Evolutionary conservation across 2,329 filamentous ascomycete genomes (phyloP).

Genomic region (Boeremia lycopersici): DNA sequence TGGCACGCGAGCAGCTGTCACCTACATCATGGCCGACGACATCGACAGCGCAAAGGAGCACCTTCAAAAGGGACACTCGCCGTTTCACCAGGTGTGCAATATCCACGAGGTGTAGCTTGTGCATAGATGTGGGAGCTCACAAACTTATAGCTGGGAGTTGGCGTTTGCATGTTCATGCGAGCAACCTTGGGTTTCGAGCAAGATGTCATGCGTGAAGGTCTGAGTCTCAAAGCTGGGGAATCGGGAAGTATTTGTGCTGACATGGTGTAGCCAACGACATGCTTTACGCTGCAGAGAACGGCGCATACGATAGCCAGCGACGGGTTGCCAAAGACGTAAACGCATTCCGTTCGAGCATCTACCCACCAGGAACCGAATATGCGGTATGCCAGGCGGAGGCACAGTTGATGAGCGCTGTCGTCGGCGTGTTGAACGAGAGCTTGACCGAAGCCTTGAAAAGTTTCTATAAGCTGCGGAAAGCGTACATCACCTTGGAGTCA

Average conservation of each 20-base stretch:
- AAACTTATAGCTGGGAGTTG: conserved; percentile 68
- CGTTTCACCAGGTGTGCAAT: conserved; percentile 74
- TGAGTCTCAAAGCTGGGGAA: conserved; percentile 6
- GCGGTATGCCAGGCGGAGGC: conserved; percentile 82
- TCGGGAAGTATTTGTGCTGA: conserved; percentile 9
- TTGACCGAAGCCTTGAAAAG: conserved; percentile 88
- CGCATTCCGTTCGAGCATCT: conserved; percentile 67
- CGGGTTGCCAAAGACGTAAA: conserved; percentile 70
- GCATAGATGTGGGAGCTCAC: conserved; percentile 23
- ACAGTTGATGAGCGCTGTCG: conserved; percentile 86
- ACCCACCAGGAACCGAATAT: conserved; percentile 85
- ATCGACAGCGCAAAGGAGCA: conserved; percentile 80
- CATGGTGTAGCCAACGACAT: conserved; percentile 65
- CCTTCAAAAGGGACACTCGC: conserved; percentile 73
- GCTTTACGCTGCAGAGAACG: conserved; percentile 76
- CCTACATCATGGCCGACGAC: conserved; percentile 86
- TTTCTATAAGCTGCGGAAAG: conserved; percentile 91
- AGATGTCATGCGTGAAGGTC: conserved; percentile 80
- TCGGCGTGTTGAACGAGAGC: conserved; percentile 89
- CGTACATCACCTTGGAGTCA: conserved; percentile 79
- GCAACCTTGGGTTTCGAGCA: conserved; percentile 92
- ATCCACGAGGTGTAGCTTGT: background rate
- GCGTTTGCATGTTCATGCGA: conserved; percentile 82
- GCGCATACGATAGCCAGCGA: conserved; percentile 76
- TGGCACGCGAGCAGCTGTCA: conserved; percentile 58